A percentile compares a stretch with the other conserved stretches of the same genome.
phyloP scores from a whole-genome alignment of 2,329 filamentous ascomycete species.

The Polytolypa hystricis region DNA sequence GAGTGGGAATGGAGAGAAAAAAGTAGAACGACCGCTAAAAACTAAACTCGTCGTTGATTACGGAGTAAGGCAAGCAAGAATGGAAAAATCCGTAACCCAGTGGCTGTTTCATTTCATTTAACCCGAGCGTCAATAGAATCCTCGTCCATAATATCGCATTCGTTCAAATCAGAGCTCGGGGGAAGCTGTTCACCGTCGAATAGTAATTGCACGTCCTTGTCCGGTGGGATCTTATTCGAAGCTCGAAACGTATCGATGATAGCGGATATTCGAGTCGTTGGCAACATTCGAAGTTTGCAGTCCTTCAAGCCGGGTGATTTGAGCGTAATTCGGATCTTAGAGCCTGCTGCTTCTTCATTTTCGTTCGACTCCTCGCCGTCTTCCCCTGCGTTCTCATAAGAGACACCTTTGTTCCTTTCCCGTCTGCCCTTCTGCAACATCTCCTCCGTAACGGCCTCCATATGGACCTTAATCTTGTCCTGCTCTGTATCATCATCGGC shows the following conservation, averaged over 20 bases:
- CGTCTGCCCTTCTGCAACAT: conserved; percentile 34
- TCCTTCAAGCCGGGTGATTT: conserved; percentile 42
- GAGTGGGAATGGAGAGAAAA: no score
- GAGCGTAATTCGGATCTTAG: conserved; percentile 36
- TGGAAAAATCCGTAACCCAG: no score
- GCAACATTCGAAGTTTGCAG: conserved; percentile 36
- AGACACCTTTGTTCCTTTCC: conserved; percentile 12
- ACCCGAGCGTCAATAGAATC: conserved; percentile 66
- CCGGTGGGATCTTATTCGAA: conserved; percentile 40
- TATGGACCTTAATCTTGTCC: conserved; percentile 45
- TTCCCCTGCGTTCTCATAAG: conserved; percentile 12
- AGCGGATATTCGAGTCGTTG: conserved; percentile 47
- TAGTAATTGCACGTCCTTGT: conserved; percentile 48
- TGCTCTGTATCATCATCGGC: neutral
- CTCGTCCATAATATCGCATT: conserved; percentile 62
- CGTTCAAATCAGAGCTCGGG: conserved; percentile 47
- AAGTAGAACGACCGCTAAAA: no score
- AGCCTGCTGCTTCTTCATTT: conserved; percentile 14
- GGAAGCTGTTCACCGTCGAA: conserved; percentile 69
- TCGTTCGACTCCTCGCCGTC: conserved; percentile 11
- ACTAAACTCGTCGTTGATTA: no score
- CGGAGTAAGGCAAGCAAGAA: no score
- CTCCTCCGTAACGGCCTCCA: conserved; percentile 67
- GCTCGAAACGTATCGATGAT: conserved; percentile 53
- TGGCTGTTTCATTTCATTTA: no score